Conservation (phyloP, 441 rosid genomes). For the Kokia cookei region DNA sequence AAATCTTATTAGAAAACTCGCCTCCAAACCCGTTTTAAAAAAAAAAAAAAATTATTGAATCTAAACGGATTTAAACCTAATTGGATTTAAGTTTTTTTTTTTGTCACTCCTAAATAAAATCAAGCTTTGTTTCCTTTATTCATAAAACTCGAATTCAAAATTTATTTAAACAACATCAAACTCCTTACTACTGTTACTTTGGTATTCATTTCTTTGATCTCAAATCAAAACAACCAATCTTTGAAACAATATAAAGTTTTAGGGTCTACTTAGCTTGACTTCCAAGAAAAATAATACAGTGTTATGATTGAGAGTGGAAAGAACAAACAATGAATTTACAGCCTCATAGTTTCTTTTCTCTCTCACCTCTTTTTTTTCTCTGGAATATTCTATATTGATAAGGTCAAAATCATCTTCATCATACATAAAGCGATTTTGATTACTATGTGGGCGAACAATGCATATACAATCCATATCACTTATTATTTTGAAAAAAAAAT, state of each 20-base stretch:
- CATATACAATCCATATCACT: background rate
- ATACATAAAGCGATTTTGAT: background rate
- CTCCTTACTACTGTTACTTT: too few relatives aligned
- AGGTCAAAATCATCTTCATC: background rate
- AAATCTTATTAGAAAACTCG: too few relatives aligned
- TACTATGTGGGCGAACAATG: background rate
- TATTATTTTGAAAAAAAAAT: too few relatives aligned
- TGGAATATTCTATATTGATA: constrained; percentile 10
- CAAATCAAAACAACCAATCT: background rate
- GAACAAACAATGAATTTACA: constrained; percentile 7
- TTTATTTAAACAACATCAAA: too few relatives aligned
- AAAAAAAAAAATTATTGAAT: too few relatives aligned
- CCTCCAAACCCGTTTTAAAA: too few relatives aligned
- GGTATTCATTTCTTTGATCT: background rate
- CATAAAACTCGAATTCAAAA: too few relatives aligned
- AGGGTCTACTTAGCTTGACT: constrained; percentile 28
- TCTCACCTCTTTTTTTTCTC: constrained; percentile 1
- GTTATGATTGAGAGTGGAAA: constrained; percentile 6
- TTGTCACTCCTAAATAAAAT: too few relatives aligned
- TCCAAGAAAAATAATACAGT: constrained; percentile 22
- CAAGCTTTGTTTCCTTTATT: too few relatives aligned
- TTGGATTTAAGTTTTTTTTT: too few relatives aligned
- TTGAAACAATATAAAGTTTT: background rate
- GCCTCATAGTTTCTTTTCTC: constrained; percentile 9
- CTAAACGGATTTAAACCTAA: too few relatives aligned